These are phyloP conservation scores for Vaccinium myrtillus DNA, from an alignment of 148 eudicot species.

Conservation along the genomic window DNA sequence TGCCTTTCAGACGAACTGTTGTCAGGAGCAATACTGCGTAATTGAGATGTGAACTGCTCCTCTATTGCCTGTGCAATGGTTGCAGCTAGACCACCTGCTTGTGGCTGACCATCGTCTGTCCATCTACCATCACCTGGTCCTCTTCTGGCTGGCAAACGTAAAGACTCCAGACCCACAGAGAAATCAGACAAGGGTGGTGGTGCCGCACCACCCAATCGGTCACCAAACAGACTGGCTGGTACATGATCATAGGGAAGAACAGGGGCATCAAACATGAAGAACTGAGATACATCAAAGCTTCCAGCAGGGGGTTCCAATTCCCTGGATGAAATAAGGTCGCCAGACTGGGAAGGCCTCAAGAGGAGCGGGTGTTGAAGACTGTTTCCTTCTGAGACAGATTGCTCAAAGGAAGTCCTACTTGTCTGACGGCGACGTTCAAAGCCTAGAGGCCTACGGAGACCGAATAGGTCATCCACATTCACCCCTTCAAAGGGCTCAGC, in stretches of 20 bases:
- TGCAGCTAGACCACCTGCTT: constrained; percentile 82
- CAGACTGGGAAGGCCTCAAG: constrained; percentile 64
- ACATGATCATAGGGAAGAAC: constrained; percentile 69
- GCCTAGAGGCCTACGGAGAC: constrained; percentile 78
- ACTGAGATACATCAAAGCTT: constrained; percentile 61
- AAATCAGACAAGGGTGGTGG: constrained; percentile 71
- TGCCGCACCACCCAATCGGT: constrained; percentile 59
- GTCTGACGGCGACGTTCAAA: constrained; percentile 91
- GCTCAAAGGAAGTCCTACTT: constrained; percentile 65
- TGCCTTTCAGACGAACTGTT: constrained; percentile 41
- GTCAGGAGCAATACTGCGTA: constrained; percentile 43
- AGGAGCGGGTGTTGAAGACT: constrained; percentile 92
- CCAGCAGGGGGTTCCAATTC: constrained; percentile 68
- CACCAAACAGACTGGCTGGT: constrained; percentile 64
- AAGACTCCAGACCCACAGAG: constrained; percentile 83
- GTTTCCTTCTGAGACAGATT: constrained; percentile 65
- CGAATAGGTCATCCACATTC: constrained; percentile 94
- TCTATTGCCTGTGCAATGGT: constrained; percentile 81
- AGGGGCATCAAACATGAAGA: constrained; percentile 91
- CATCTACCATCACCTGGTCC: constrained; percentile 97
- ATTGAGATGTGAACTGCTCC: constrained; percentile 64
- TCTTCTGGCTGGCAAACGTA: constrained; percentile 71
- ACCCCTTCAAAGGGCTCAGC: constrained; percentile 93
- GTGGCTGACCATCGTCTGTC: constrained; percentile 99
- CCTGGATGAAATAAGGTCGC: constrained; percentile 56